These are phyloP conservation scores for Lipomyces sp. DNA, from an alignment of 805 yeast species.

Conservation along the genomic window DNA sequence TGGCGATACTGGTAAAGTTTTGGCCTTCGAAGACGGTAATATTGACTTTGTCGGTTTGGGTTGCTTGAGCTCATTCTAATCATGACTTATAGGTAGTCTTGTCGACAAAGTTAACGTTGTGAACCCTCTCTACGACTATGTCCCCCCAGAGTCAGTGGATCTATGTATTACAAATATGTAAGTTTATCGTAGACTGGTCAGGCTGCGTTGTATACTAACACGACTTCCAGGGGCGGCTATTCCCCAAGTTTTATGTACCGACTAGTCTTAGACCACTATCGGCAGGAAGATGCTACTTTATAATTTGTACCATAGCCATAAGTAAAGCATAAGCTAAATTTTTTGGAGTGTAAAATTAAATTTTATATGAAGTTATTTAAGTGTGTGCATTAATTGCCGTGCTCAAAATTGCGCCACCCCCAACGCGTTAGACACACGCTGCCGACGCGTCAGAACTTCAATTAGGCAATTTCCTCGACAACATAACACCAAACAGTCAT, in stretches of 20 bases:
- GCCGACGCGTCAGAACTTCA: too few species aligned
- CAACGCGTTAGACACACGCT: too few species aligned
- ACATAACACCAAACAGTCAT: too few species aligned
- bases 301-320: constrained; percentile 12
- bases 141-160: constrained; percentile 92
- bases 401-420: not conserved
- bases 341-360: not conserved
- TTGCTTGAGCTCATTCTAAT: not conserved
- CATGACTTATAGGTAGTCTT: constrained; percentile 42
- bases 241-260: constrained; percentile 96
- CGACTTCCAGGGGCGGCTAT: constrained; percentile 69
- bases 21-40: constrained; percentile 71
- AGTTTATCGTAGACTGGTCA: constrained; percentile 34
- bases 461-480: too few species aligned
- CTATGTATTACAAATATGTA: constrained; percentile 87
- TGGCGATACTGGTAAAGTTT: constrained; percentile 89
- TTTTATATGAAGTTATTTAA: too few species aligned
- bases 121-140: constrained; percentile 88
- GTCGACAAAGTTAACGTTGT: constrained; percentile 78
- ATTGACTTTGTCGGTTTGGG: not conserved
- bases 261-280: constrained; percentile 91
- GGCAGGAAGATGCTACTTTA: constrained; percentile 75
- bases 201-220: constrained; percentile 5
- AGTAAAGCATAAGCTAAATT: not conserved
- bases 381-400: too few species aligned